Percentiles rank a stretch among this genome's conserved stretches.
Evolutionary conservation across 352 stramenopile species (phyloP).

Genomic region (Phytophthora citrophthora): DNA sequence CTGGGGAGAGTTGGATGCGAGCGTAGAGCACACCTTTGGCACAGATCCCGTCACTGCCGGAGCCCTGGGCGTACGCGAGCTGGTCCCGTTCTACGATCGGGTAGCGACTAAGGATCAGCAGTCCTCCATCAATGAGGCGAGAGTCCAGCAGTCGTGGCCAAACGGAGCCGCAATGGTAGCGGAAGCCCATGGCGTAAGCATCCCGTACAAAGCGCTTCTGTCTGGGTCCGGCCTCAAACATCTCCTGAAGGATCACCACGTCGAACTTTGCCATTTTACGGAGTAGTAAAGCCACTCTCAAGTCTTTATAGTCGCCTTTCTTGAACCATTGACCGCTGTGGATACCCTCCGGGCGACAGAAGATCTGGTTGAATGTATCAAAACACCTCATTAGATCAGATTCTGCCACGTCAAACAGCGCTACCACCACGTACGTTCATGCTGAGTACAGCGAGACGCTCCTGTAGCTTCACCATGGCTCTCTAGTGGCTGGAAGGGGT

Average conservation of each 20-base stretch:
- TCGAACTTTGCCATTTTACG: conserved; percentile 79
- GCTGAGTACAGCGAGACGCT: conserved; percentile 72
- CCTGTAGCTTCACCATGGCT: conserved; percentile 37
- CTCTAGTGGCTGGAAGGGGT: conserved; percentile 2
- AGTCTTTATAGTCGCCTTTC: conserved; percentile 76
- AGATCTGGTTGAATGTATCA: conserved; percentile 53
- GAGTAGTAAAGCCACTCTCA: conserved; percentile 68
- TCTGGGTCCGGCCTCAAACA: conserved; percentile 74
- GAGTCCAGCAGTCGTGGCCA: conserved; percentile 61
- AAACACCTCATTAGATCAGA: conserved; percentile 7
- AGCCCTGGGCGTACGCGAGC: conserved; percentile 59
- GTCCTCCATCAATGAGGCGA: conserved; percentile 72
- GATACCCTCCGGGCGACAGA: conserved; percentile 77
- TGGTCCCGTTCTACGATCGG: conserved; percentile 78
- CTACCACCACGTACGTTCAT: conserved; percentile 54
- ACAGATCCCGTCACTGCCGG: conserved; percentile 73
- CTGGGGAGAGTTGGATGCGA: conserved; percentile 72
- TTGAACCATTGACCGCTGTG: conserved; percentile 78
- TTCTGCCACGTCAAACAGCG: conserved; percentile 1
- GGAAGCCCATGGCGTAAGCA: conserved; percentile 64
- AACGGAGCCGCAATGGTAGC: conserved; percentile 79
- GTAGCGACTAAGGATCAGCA: conserved; percentile 86
- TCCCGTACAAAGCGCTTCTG: conserved; percentile 64
- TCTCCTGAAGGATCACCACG: conserved; percentile 79
- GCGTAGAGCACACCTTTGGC: conserved; percentile 83